These are phyloP conservation scores for Penicillium sp. DNA, from an alignment of 2,329 filamentous ascomycete genomes.

Conservation along the genomic window DNA sequence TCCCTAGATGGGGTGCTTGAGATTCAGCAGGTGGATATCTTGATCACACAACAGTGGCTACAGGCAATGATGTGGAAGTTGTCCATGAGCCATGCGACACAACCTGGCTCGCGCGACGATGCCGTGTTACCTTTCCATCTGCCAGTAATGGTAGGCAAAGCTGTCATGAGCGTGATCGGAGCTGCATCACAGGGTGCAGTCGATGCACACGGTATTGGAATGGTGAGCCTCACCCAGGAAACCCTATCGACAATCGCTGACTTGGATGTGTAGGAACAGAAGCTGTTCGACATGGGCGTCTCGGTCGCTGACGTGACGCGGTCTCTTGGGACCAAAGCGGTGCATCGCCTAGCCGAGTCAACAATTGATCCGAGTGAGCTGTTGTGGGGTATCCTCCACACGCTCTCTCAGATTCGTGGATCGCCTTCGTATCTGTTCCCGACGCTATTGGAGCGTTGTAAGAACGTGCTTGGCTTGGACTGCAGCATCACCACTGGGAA, in stretches of 20 bases:
- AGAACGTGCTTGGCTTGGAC: conserved; percentile 33
- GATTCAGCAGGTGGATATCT: conserved; percentile 68
- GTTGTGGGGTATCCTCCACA: conserved; percentile 42
- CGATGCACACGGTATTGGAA: conserved; percentile 72
- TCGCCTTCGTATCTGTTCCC: conserved; percentile 42
- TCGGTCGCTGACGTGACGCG: conserved; percentile 37
- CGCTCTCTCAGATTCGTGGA: conserved; percentile 40
- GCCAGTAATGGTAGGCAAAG: conserved; percentile 63
- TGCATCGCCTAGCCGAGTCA: conserved; percentile 32
- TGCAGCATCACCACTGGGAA: conserved; percentile 31
- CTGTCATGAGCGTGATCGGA: conserved; percentile 66
- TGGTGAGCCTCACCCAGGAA: conserved; percentile 56
- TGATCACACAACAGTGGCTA: conserved; percentile 72
- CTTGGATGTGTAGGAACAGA: conserved; percentile 35
- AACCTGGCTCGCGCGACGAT: conserved; percentile 56
- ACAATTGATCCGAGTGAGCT: conserved; percentile 36
- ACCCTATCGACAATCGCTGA: neutral
- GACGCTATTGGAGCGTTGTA: conserved; percentile 33
- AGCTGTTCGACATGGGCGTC: conserved; percentile 38
- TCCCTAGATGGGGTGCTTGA: conserved; percentile 61
- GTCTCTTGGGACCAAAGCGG: conserved; percentile 30
- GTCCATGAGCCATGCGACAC: conserved; percentile 66
- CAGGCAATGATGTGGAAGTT: conserved; percentile 72
- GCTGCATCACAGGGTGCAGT: conserved; percentile 74
- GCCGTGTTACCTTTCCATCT: conserved; percentile 65